Percentiles rank a stretch among this genome's conserved stretches.
These are phyloP conservation scores for sorghum (Sorghum bicolor) DNA, from an alignment of 176 grass and related monocot genomes.

Conservation along the genomic window Sorghum_bicolor_NCBIv3 NC_012872.2:1378501-1379000, in stretches of 20 bases:
- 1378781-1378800: background rate
- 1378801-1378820: background rate
- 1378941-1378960: background rate
- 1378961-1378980: background rate
- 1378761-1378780: no score
- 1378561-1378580: no score
- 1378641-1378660: background rate
- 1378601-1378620: background rate
- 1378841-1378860: background rate
- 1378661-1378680: constrained; percentile 16
- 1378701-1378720: background rate
- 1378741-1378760: background rate
- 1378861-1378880: background rate
- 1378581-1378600: background rate
- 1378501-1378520: background rate
- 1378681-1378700: background rate
- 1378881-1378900: background rate
- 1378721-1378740: no score
- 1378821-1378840: background rate
- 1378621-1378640: background rate
- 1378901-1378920: background rate
- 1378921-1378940: background rate
- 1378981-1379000: constrained; percentile 45
- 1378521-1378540: no score
- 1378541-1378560: no score